These are phyloP conservation scores for Sugiyamaella sp. DNA, from an alignment of 1,139 yeast genomes.

Conservation along the genomic window DNA sequence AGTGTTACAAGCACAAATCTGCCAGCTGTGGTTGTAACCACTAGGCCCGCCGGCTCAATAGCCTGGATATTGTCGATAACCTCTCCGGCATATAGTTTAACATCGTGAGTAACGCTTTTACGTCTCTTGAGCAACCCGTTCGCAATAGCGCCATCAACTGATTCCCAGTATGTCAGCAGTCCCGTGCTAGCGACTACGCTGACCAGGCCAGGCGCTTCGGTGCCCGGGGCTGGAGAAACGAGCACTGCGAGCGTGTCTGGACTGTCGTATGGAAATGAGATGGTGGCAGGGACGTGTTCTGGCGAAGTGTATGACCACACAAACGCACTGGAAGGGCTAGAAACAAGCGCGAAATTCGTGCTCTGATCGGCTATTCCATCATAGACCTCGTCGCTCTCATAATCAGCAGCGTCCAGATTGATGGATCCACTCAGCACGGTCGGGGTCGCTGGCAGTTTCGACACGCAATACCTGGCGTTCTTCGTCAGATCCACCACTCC, in stretches of 20 bases:
- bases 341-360: conserved; percentile 59
- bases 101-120: conserved; percentile 44
- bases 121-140: conserved; percentile 56
- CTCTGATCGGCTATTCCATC: conserved; percentile 58
- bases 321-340: conserved; percentile 55
- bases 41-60: conserved; percentile 75
- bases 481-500: conserved; percentile 58
- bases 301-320: conserved; percentile 73
- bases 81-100: conserved; percentile 45
- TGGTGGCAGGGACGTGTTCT: conserved; percentile 60
- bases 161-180: conserved; percentile 61
- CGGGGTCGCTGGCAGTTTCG: conserved; percentile 63
- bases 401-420: conserved; percentile 16
- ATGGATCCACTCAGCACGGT: conserved; percentile 42
- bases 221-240: conserved; percentile 65
- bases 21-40: conserved; percentile 71
- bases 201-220: conserved; percentile 69
- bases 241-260: conserved; percentile 56
- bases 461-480: conserved; percentile 61
- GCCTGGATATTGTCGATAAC: conserved; percentile 58
- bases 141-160: conserved; percentile 69
- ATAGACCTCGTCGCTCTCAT: conserved; percentile 26
- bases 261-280: conserved; percentile 42
- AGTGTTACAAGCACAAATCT: conserved; percentile 64
- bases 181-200: conserved; percentile 62